These are phyloP conservation scores for Chromera velia DNA, from an alignment of 73 alveolate genomes.

Conservation along the genomic window DNA sequence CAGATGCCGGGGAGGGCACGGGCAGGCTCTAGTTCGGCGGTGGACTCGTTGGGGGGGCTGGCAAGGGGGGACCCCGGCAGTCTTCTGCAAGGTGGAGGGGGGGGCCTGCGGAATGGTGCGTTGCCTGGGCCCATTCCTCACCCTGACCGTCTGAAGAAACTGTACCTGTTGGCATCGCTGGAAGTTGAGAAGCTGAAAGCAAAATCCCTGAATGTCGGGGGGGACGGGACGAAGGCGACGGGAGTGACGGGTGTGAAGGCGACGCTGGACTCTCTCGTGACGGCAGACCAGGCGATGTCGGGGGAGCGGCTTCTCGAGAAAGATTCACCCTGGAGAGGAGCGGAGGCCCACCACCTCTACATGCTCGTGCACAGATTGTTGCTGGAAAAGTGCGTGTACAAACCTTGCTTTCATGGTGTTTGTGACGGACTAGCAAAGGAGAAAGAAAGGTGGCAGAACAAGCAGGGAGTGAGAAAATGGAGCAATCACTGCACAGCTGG, in stretches of 20 bases:
- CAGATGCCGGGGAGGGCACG: too few species aligned
- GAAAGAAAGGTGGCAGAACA: too few species aligned
- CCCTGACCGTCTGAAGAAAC: conserved; percentile 84
- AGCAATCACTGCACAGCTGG: too few species aligned
- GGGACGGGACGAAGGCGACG: conserved; percentile 42
- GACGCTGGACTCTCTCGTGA: conserved; percentile 82
- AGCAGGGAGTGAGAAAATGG: too few species aligned
- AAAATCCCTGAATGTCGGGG: conserved; percentile 64
- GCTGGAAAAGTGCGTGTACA: conserved; percentile 60
- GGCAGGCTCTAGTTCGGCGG: too few species aligned
- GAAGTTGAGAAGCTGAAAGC: conserved; percentile 60
- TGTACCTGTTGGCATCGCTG: conserved; percentile 92
- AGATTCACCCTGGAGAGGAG: conserved; percentile 96
- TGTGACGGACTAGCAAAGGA: too few species aligned
- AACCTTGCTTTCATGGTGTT: neutral
- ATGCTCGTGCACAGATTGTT: conserved; percentile 88
- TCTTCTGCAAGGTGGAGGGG: neutral
- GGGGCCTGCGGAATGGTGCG: neutral
- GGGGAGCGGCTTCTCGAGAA: conserved; percentile 76
- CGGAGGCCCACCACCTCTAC: conserved; percentile 97
- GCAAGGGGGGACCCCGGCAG: too few species aligned
- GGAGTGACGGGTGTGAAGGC: too few species aligned
- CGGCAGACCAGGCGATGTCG: conserved; percentile 71
- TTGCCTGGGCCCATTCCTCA: conserved; percentile 64
- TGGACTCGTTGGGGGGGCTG: too few species aligned